phyloP scores from a whole-genome alignment of 2,329 filamentous ascomycete species.

The Ophiostoma pallidulum region DNA sequence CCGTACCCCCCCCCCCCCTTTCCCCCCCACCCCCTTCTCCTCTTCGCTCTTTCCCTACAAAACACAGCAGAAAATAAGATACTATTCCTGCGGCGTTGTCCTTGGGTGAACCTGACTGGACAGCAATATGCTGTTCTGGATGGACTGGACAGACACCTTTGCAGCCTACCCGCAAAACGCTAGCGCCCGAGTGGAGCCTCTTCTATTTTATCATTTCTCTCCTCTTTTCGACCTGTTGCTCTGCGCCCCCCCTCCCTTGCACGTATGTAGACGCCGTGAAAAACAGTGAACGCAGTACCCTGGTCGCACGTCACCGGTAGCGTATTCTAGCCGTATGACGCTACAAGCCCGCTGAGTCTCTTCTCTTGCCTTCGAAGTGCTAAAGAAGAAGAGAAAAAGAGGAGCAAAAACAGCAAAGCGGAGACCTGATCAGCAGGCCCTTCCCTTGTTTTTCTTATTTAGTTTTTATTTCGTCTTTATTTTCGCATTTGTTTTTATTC shows the following conservation, averaged over 20 bases:
- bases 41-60: not conserved
- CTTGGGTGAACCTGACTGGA: too few relatives aligned
- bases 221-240: too few relatives aligned
- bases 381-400: not conserved
- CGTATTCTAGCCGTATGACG: not conserved
- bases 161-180: conserved; percentile 6
- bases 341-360: conserved; percentile 5
- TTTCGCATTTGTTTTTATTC: not conserved
- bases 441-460: not conserved
- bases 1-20: not conserved
- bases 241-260: not conserved
- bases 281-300: conserved; percentile 1
- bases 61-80: not conserved
- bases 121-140: not conserved
- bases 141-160: not conserved
- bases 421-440: conserved; percentile 12
- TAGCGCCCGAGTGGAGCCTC: not conserved
- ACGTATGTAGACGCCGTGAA: not conserved
- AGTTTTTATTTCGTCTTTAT: too few relatives aligned
- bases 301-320: conserved; percentile 3
- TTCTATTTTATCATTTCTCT: not conserved
- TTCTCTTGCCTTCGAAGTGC: not conserved
- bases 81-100: too few relatives aligned
- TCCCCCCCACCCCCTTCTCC: not conserved
- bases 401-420: conserved; percentile 1